Evolutionary conservation across 2,329 filamentous ascomycete genomes (phyloP), one percentile per base, ranked within the genome.

Genomic region (Phaeosphaeriaceae sp.): DNA sequence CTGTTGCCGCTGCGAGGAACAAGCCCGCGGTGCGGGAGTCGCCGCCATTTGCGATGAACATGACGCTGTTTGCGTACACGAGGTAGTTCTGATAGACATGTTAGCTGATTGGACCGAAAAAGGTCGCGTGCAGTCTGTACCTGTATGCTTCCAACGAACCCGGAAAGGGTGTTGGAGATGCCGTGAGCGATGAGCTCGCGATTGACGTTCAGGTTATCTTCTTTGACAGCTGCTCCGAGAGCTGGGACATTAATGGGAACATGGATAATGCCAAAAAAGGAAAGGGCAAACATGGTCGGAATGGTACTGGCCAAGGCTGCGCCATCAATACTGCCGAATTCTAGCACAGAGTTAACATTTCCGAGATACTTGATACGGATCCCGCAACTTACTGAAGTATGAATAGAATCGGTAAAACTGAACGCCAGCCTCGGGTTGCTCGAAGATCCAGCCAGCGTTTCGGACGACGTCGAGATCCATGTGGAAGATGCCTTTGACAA

Each of bases 331-430:
- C 90, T 83, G 50, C 89, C 83, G 70, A 97, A 92, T 72, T 95
- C 92, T 95, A 52, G 2, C 11, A 40, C 8, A 13, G 15, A 35
- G 8, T 40, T 40, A 40, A 17, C 35, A 40, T n/a, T 35, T 6
- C 13, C 9, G 30, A 13, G 3, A 3, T 15, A 35, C 30, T 11
- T 11, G 10, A 35, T 6, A 35, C 30, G 6, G 35, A 2, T 3
- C n/a, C 35, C 17, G 15, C 2, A 17, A 40, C 88, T 84, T 83
- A 94, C 92, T 89, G 79, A 97, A 99, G 49, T 98, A 86, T 0
- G 93, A 96, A 80, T 97, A 99, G 72, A 99, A 99, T 75, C 95
- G 93, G 87, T 95, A 99, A 88, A 96, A 99, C 0, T 95, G 93
- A 69, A 97, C 92, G 13, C 88, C 91, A 10, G 90, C 89, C 48